A percentile compares a stretch with the other conserved stretches of the same genome.
phyloP scores from a whole-genome alignment of 768 basidiomycete species.

The Infundibulicybe gibba region DNA sequence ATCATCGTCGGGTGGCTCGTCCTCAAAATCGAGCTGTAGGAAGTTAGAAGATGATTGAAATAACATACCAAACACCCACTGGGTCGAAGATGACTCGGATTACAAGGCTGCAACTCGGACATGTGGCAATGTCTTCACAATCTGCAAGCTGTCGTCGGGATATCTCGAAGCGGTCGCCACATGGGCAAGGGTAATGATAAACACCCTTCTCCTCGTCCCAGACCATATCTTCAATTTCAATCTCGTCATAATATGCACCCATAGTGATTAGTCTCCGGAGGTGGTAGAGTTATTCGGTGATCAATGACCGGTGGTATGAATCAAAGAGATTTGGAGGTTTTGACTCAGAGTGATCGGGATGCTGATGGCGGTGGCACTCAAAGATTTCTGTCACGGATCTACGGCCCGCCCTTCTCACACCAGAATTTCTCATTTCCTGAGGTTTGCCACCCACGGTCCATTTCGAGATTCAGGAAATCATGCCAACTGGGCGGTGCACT shows the following conservation, averaged over 20 bases:
- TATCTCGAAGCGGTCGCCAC: constrained; percentile 98
- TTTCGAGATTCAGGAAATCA: too few relatives aligned
- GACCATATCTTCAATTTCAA: constrained; percentile 95
- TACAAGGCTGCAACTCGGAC: constrained; percentile 93
- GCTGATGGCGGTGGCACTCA: too few relatives aligned
- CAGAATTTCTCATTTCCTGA: too few relatives aligned
- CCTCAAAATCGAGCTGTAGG: constrained; percentile 77
- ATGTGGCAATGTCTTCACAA: constrained; percentile 92
- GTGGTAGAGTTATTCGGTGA: too few relatives aligned
- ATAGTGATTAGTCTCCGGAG: constrained; percentile 27
- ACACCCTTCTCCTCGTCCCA: constrained; percentile 83
- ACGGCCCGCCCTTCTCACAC: too few relatives aligned
- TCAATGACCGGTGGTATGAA: too few relatives aligned
- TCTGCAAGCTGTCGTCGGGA: constrained; percentile 77
- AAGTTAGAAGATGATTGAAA: constrained; percentile 3
- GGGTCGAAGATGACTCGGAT: constrained; percentile 94
- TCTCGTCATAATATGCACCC: constrained; percentile 93
- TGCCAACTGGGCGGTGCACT: too few relatives aligned
- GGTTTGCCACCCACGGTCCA: too few relatives aligned
- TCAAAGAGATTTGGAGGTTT: too few relatives aligned
- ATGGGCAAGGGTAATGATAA: constrained; percentile 96
- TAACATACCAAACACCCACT: constrained; percentile 44
- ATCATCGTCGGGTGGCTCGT: constrained; percentile 59
- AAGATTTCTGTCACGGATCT: too few relatives aligned
- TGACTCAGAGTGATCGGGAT: too few relatives aligned